Percentiles rank a stretch among this genome's conserved stretches.
phyloP scores from a whole-genome alignment of 2,329 filamentous ascomycete species.

The Neofusicoccum sp. region DNA sequence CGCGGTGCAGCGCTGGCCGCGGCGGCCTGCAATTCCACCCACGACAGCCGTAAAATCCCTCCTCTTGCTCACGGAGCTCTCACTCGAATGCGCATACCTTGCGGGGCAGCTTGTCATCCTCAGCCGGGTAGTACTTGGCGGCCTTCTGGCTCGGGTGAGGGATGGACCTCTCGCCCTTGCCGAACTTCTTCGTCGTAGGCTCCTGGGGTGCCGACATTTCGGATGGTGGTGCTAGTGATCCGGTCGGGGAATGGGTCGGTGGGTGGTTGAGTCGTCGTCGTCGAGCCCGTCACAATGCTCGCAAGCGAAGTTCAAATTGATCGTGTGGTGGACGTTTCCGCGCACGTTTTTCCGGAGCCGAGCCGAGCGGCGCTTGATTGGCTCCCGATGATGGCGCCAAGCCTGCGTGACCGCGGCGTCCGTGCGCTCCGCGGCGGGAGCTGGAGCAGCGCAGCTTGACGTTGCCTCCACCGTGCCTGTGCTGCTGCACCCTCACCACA shows the following conservation, averaged over 20 bases:
- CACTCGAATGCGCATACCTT: constrained; percentile 64
- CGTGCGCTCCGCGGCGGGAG: constrained; percentile 21
- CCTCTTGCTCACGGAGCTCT: background rate
- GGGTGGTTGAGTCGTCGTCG: constrained; percentile 20
- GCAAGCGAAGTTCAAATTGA: constrained; percentile 15
- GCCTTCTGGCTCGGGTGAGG: constrained; percentile 87
- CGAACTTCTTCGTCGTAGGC: constrained; percentile 86
- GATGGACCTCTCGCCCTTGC: constrained; percentile 91
- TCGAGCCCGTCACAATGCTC: constrained; percentile 15
- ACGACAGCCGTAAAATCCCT: background rate
- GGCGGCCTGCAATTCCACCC: background rate
- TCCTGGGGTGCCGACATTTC: constrained; percentile 60
- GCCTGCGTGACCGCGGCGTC: constrained; percentile 17
- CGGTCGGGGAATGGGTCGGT: constrained; percentile 18
- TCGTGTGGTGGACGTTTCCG: constrained; percentile 14
- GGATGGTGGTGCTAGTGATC: constrained; percentile 46
- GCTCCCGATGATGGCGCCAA: constrained; percentile 4
- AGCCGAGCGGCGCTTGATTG: constrained; percentile 11
- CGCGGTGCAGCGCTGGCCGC: background rate
- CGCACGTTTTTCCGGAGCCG: constrained; percentile 9
- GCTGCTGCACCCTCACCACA: constrained; percentile 18
- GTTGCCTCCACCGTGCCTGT: constrained; percentile 14
- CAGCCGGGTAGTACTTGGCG: constrained; percentile 97
- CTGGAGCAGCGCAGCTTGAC: constrained; percentile 10
- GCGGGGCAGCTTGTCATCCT: constrained; percentile 84